A percentile compares a stretch with the other conserved stretches of the same genome.
Conservation (phyloP, 2,329 filamentous ascomycete genomes). For the Aspergillus awamori region DNA sequence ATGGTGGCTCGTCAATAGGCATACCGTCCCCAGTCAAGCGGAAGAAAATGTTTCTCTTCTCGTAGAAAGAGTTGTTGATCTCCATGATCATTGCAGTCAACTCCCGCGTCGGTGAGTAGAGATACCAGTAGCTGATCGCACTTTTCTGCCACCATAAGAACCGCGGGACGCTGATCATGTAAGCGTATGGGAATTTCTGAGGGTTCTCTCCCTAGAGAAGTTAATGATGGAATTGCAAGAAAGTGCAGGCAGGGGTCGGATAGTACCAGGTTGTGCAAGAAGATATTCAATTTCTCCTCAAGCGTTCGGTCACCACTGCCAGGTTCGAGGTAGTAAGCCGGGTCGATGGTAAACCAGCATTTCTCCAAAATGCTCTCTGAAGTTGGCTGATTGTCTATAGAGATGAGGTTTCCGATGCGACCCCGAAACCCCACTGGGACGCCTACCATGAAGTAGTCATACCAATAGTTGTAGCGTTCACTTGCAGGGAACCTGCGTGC, state of each 20-base stretch:
- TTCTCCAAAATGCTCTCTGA: background rate
- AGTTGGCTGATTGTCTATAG: conserved; percentile 12
- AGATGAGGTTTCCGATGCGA: conserved; percentile 16
- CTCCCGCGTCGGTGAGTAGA: conserved; percentile 11
- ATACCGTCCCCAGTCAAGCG: background rate
- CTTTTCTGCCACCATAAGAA: conserved; percentile 16
- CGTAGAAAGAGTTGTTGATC: conserved; percentile 19
- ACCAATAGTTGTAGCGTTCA: conserved; percentile 18
- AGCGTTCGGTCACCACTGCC: conserved; percentile 7
- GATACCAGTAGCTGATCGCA: conserved; percentile 12
- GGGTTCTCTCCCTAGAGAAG: conserved; percentile 12
- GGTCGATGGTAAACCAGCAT: conserved; percentile 15
- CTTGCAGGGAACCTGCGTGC: conserved; percentile 11
- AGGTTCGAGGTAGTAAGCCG: conserved; percentile 5
- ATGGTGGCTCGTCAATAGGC: no score
- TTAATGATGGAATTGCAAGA: background rate
- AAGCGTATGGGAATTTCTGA: conserved; percentile 13
- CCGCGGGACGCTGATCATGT: conserved; percentile 14
- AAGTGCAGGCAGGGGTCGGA: rapidly evolving
- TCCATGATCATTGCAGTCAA: conserved; percentile 16
- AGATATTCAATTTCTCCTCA: background rate
- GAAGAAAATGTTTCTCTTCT: conserved; percentile 16
- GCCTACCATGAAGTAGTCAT: conserved; percentile 21
- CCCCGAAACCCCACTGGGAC: conserved; percentile 21
- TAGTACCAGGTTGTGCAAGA: background rate